phyloP scores from a whole-genome alignment of 2,329 filamentous ascomycete species.

The Monilinia vaccinii-corymbosi region DNA sequence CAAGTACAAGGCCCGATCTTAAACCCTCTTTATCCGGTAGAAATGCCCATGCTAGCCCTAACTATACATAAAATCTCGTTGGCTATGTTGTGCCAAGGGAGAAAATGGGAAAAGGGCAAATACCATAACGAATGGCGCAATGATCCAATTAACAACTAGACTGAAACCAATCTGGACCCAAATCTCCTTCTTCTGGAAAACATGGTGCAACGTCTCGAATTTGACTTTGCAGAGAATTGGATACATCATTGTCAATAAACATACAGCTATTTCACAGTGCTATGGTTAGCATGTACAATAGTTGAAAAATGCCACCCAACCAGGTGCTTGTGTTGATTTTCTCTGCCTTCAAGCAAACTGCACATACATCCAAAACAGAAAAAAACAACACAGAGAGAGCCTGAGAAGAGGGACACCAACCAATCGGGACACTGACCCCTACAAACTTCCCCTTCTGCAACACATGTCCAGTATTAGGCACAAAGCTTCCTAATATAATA shows the following conservation, averaged over 20 bases:
- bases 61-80: slow-evolving; percentile 26
- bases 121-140: slow-evolving; percentile 72
- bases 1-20: slow-evolving; percentile 64
- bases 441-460: slow-evolving; percentile 54
- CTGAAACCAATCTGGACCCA: slow-evolving; percentile 78
- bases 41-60: slow-evolving; percentile 58
- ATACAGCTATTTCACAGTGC: slow-evolving; percentile 47
- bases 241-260: slow-evolving; percentile 88
- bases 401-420: slow-evolving; percentile 32
- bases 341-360: too few species aligned
- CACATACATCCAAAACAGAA: background rate
- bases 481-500: slow-evolving; percentile 55
- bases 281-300: background rate
- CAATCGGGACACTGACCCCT: slow-evolving; percentile 53
- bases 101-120: background rate
- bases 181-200: slow-evolving; percentile 51
- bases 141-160: slow-evolving; percentile 70
- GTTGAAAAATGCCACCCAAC: background rate
- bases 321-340: background rate
- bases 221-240: slow-evolving; percentile 82
- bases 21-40: slow-evolving; percentile 49
- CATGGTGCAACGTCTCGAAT: slow-evolving; percentile 63
- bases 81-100: background rate
- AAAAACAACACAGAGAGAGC: background rate
- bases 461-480: slow-evolving; percentile 43